phyloP scores from a whole-genome alignment of 2,329 filamentous ascomycete genomes.

The Leptosphaerulina australis region DNA sequence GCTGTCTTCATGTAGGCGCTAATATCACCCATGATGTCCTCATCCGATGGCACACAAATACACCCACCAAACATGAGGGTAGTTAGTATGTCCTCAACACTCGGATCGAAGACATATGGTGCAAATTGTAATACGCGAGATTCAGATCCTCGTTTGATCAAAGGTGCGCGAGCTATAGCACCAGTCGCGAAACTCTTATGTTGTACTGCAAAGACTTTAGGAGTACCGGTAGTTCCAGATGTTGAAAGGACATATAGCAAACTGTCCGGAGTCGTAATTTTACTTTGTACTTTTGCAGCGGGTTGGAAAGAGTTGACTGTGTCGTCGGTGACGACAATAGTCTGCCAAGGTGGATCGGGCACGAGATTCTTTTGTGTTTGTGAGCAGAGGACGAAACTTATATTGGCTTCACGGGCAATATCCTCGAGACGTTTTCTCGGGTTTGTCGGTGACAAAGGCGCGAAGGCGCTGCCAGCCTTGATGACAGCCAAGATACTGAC shows the following conservation, averaged over 20 bases:
- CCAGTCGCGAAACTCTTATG: constrained; percentile 30
- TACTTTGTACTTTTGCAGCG: not conserved
- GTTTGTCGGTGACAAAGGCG: constrained; percentile 28
- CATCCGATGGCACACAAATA: constrained; percentile 41
- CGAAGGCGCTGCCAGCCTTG: constrained; percentile 36
- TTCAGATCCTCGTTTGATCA: constrained; percentile 23
- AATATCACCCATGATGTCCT: constrained; percentile 52
- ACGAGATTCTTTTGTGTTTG: constrained; percentile 24
- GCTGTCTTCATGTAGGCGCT: constrained; percentile 38
- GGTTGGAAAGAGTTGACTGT: constrained; percentile 18
- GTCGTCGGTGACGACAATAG: constrained; percentile 18
- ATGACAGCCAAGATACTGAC: constrained; percentile 41
- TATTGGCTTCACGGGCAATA: constrained; percentile 27
- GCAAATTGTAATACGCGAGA: constrained; percentile 42
- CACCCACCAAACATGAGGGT: constrained; percentile 35
- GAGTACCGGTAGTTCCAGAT: constrained; percentile 34
- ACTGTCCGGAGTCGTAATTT: constrained; percentile 19
- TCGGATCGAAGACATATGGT: constrained; percentile 39
- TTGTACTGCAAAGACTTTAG: constrained; percentile 34
- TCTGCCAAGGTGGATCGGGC: constrained; percentile 4
- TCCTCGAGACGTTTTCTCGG: constrained; percentile 23
- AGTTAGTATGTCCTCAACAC: constrained; percentile 37
- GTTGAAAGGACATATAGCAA: constrained; percentile 33
- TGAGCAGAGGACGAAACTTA: constrained; percentile 27
- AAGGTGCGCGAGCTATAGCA: constrained; percentile 27